Conservation (phyloP, 306 rosid genomes). For the Sindora glabra region DNA sequence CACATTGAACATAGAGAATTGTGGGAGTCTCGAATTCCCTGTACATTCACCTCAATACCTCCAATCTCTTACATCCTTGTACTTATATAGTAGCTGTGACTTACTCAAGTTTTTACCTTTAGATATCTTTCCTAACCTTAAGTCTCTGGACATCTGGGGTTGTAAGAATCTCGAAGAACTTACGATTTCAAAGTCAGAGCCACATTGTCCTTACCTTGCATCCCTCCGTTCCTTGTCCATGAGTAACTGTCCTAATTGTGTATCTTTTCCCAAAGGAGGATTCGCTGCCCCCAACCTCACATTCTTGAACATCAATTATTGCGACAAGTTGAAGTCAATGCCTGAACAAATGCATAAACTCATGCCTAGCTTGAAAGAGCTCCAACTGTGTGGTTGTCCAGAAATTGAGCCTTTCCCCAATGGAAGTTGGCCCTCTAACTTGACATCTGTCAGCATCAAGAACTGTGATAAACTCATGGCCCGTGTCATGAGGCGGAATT, state of each 20-base stretch:
- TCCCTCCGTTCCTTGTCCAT: slow-evolving; percentile 19
- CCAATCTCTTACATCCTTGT: slow-evolving; percentile 16
- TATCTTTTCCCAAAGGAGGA: slow-evolving; percentile 23
- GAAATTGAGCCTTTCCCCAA: slow-evolving; percentile 6
- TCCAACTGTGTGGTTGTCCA: slow-evolving; percentile 24
- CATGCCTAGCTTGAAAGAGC: slow-evolving; percentile 24
- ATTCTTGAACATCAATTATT: slow-evolving; percentile 4
- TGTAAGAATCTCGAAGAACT: slow-evolving; percentile 24
- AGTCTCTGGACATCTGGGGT: slow-evolving; percentile 15
- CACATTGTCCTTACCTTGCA: background rate
- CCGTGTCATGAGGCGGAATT: background rate
- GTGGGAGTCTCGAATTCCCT: slow-evolving; percentile 8
- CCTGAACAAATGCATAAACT: slow-evolving; percentile 22
- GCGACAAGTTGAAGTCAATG: slow-evolving; percentile 26
- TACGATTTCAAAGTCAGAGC: slow-evolving; percentile 8
- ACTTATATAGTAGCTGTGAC: slow-evolving; percentile 17
- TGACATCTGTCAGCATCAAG: slow-evolving; percentile 18
- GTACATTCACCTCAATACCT: background rate
- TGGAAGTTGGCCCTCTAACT: background rate
- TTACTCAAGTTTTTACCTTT: slow-evolving; percentile 23
- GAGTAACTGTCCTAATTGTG: slow-evolving; percentile 19
- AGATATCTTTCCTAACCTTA: slow-evolving; percentile 27
- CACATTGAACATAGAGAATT: slow-evolving; percentile 11
- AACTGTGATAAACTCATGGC: slow-evolving; percentile 18
- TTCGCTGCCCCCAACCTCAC: slow-evolving; percentile 22